These are phyloP conservation scores for Colletotrichum sublineola DNA, from an alignment of 2,329 filamentous ascomycete genomes.

Conservation along the genomic window DNA sequence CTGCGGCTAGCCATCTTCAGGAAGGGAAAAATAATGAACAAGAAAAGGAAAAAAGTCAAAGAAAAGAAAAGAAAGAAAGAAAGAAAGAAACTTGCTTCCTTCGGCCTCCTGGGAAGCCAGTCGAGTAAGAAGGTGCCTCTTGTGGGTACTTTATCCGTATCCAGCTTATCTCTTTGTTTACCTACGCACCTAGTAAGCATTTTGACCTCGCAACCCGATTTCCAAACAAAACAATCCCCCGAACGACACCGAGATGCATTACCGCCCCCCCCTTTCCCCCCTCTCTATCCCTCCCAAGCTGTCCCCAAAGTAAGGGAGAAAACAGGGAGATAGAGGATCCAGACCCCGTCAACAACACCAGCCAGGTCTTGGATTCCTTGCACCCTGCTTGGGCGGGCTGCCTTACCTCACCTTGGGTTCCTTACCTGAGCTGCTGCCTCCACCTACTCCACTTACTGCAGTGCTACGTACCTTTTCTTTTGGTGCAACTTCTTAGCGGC, in stretches of 20 bases:
- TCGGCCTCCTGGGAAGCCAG: neutral
- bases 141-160: neutral
- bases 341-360: neutral
- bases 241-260: neutral
- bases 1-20: neutral
- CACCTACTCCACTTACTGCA: neutral
- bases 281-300: neutral
- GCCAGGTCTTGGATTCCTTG: slow-evolving; percentile 2
- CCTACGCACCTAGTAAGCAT: neutral
- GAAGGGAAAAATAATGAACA: neutral
- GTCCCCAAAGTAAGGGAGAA: neutral
- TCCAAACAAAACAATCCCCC: slow-evolving; percentile 27
- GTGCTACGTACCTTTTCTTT: slow-evolving; percentile 3
- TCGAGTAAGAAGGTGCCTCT: neutral
- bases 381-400: slow-evolving; percentile 1
- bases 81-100: slow-evolving; percentile 25
- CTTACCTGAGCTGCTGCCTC: neutral
- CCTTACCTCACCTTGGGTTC: slow-evolving; percentile 9
- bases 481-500: slow-evolving; percentile 14
- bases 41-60: neutral
- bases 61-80: slow-evolving; percentile 10
- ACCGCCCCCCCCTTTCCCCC: neutral
- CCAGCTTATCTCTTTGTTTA: slow-evolving; percentile 20
- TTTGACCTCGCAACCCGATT: slow-evolving; percentile 5
- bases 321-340: neutral